Percentiles rank a stretch among this genome's conserved stretches.
Conservation (phyloP, 768 basidiomycete species). For the Agaricus blazei region DNA sequence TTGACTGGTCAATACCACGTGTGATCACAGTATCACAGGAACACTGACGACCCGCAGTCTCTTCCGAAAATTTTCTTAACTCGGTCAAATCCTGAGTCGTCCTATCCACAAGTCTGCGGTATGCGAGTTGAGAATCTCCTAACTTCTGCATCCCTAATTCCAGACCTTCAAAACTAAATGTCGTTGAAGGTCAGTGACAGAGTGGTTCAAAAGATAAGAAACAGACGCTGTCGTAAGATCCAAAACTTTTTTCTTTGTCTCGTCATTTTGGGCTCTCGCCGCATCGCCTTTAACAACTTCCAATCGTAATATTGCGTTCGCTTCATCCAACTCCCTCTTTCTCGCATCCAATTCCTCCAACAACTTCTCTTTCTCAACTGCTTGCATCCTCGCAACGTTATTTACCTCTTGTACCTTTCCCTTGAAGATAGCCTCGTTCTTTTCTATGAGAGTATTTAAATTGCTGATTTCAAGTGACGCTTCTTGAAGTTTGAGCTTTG, state of each 20-base stretch:
- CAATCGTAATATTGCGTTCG: background rate
- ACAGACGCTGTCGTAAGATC: constrained; percentile 1
- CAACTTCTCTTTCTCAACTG: background rate
- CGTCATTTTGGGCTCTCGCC: background rate
- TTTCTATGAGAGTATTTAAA: background rate
- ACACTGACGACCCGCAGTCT: background rate
- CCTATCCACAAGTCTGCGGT: background rate
- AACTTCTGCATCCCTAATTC: background rate
- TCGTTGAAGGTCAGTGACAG: background rate
- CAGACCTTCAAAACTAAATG: background rate
- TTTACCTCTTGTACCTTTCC: background rate
- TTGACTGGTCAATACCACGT: background rate
- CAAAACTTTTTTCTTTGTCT: background rate
- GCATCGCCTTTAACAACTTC: constrained; percentile 3
- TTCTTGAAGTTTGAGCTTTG: background rate
- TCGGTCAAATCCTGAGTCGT: background rate
- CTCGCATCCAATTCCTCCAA: background rate
- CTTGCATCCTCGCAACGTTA: background rate
- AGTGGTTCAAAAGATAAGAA: background rate
- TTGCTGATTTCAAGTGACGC: background rate
- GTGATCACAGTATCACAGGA: too few species aligned
- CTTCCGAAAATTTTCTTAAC: background rate
- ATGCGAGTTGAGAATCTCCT: background rate
- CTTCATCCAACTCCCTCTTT: background rate
- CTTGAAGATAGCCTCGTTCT: background rate